Conservation (phyloP, 2,329 filamentous ascomycete species). For the Claviceps digitariae region DNA sequence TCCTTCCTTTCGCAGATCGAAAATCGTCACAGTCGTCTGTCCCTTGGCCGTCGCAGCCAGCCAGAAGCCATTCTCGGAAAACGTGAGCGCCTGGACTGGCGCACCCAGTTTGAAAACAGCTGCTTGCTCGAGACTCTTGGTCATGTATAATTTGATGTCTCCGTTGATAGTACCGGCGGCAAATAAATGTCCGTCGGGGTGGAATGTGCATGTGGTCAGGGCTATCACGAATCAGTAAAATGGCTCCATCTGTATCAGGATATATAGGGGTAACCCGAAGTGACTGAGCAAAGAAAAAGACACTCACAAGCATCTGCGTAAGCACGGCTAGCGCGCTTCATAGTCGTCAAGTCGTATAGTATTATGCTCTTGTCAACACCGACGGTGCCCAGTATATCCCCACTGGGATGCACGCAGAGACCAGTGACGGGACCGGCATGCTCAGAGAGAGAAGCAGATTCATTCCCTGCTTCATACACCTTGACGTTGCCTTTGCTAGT, state of each 20-base stretch:
- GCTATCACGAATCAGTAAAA: conserved; percentile 29
- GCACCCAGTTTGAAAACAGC: conserved; percentile 58
- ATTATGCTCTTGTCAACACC: conserved; percentile 87
- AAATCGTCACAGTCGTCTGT: conserved; percentile 69
- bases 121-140: conserved; percentile 63
- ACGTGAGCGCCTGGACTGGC: conserved; percentile 62
- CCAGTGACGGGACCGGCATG: conserved; percentile 73
- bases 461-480: conserved; percentile 58
- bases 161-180: conserved; percentile 70
- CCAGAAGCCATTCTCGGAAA: conserved; percentile 97
- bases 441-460: conserved; percentile 57
- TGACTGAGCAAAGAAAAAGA: not conserved
- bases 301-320: conserved; percentile 66
- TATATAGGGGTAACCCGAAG: not conserved
- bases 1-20: conserved; percentile 85
- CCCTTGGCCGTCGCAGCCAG: conserved; percentile 71
- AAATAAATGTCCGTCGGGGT: conserved; percentile 91
- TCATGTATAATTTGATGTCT: conserved; percentile 79
- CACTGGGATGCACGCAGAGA: conserved; percentile 70
- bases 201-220: conserved; percentile 69
- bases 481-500: conserved; percentile 68
- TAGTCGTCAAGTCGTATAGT: conserved; percentile 64
- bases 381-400: conserved; percentile 71
- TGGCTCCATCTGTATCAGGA: not conserved
- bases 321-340: conserved; percentile 60